Evolutionary conservation across 208 protist species (phyloP), one percentile per base, ranked within the genome.

Genomic region (Blechomonas ayalai): DNA sequence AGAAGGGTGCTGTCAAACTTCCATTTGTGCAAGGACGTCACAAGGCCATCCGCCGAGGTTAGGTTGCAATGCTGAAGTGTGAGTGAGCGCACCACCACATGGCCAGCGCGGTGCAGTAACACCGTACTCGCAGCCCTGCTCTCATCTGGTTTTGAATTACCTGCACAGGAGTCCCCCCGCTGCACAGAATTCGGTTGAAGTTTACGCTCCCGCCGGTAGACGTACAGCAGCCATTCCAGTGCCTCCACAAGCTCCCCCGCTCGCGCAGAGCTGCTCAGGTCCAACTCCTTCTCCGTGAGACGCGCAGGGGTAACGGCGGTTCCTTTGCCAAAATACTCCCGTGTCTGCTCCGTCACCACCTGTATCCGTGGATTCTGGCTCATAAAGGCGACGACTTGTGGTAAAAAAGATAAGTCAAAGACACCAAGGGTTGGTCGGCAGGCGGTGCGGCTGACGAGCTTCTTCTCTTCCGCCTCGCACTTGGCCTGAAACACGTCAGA

Each of bases 241-340:
- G 65, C 74, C 34, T 81, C 66, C 4, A 84, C 60, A 2, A 91
- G 51, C 42, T 85, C 77, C 35, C 82, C 65, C 9, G 74, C 77
- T 15, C 63, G 60, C 2, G 56, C 42, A 8, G 61, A 16, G 16
- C 54, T 45, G 57, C 82, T 79, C 9, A 87, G 43, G 52, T 91
- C 74, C 18, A 91, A 18, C 46, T 91, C 66, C 57, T 91, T 91
- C 40, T 76, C 77, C 29, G 77, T 76, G 22, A 82, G 4, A 24
- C 44, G 43, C 43, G 12, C 23, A n/a, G 6, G 9, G 43, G 7
- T 40, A 24, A 49, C 8, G 22, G 35, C 42, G 16, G 51, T 10
- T 33, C 44, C 16, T 15, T 31, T 8, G 0, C n/a, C 7, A 5
- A 83, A 88, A 52, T 67, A 69, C 3, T 41, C 52, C 7, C 70